Conservation (phyloP, 2,329 filamentous ascomycete genomes). For the Colletotrichum eremochloae region DNA sequence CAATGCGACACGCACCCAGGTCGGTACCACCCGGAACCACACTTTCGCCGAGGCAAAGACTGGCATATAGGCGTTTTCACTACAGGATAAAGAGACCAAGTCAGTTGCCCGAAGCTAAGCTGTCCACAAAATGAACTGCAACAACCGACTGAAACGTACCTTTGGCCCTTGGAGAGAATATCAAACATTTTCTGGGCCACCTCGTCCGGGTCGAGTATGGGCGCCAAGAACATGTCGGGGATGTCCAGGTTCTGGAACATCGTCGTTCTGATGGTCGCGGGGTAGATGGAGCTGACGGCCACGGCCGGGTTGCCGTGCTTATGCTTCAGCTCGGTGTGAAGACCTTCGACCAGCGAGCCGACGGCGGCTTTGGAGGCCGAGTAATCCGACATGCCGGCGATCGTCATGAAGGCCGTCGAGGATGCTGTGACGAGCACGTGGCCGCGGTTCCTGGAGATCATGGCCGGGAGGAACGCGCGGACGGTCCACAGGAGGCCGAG, state of each 20-base stretch:
- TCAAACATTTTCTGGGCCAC: background rate
- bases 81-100: background rate
- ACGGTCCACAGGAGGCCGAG: conserved; percentile 69
- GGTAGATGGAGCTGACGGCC: conserved; percentile 46
- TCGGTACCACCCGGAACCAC: background rate
- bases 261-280: background rate
- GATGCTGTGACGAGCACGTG: conserved; percentile 71
- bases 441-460: conserved; percentile 68
- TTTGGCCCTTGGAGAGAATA: background rate
- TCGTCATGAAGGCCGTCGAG: conserved; percentile 65
- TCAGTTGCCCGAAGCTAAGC: background rate
- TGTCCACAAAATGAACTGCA: no score
- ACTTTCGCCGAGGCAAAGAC: background rate
- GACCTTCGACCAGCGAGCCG: conserved; percentile 70
- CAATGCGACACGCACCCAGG: background rate
- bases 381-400: conserved; percentile 72
- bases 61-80: background rate
- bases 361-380: conserved; percentile 69
- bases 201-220: background rate
- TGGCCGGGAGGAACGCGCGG: conserved; percentile 68
- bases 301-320: conserved; percentile 68
- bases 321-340: conserved; percentile 63
- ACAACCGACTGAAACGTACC: background rate
- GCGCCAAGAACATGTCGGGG: background rate
- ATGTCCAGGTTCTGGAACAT: conserved; percentile 4